Evolutionary conservation across 2,329 filamentous ascomycete genomes (phyloP).

Genomic region (Diaporthe aspalathi): DNA sequence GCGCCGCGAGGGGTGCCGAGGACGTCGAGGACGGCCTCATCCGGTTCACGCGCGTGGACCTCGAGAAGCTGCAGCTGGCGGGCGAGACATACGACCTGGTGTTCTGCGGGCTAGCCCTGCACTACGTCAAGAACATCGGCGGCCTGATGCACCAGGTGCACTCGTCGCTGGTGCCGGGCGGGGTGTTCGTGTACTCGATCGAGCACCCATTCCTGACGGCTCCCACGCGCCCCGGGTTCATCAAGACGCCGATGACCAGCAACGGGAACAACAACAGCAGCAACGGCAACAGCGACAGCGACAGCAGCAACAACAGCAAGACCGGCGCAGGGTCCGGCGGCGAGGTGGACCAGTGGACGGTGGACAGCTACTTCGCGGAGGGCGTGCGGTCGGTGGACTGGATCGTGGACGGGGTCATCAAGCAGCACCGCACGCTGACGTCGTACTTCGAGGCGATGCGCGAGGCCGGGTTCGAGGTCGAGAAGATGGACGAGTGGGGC

Average conservation of each 20-base stretch:
- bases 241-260: slow-evolving; percentile 32
- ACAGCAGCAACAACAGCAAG: neutral
- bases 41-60: slow-evolving; percentile 49
- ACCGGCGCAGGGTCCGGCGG: neutral
- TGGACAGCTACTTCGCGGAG: slow-evolving; percentile 56
- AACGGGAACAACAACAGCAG: neutral
- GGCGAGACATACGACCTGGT: slow-evolving; percentile 50
- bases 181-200: slow-evolving; percentile 56
- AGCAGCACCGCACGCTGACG: slow-evolving; percentile 59
- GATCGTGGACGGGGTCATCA: slow-evolving; percentile 56
- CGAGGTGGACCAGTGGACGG: slow-evolving; percentile 52
- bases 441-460: slow-evolving; percentile 54
- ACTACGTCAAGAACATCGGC: slow-evolving; percentile 52
- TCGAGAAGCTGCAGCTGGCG: slow-evolving; percentile 48
- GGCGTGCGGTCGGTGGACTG: slow-evolving; percentile 55
- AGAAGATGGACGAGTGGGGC: slow-evolving; percentile 54
- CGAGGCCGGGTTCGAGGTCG: slow-evolving; percentile 51
- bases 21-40: slow-evolving; percentile 40
- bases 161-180: slow-evolving; percentile 49
- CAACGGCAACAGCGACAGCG: neutral
- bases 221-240: slow-evolving; percentile 49
- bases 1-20: slow-evolving; percentile 39
- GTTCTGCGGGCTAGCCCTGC: slow-evolving; percentile 55
- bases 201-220: slow-evolving; percentile 62
- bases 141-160: slow-evolving; percentile 49